Conservation (phyloP, 148 eudicot genomes). For the Spergularia marina region DNA sequence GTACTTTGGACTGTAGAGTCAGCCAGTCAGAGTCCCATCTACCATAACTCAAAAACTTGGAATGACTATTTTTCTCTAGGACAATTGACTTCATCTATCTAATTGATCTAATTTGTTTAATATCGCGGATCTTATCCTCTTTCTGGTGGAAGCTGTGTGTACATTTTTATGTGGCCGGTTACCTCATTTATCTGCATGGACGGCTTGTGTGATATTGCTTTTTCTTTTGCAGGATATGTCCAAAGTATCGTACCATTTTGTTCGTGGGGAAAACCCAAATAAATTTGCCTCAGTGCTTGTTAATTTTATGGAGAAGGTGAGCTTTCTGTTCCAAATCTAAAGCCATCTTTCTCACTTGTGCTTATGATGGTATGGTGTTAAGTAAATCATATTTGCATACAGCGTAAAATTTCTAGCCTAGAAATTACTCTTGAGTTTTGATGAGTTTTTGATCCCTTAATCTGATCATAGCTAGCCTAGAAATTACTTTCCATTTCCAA, state of each 20-base stretch:
- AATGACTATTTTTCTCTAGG: neutral
- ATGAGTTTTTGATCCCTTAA: neutral
- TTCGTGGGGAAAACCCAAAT: constrained; percentile 70
- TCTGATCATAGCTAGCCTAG: neutral
- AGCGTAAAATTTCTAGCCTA: neutral
- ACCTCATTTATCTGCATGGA: neutral
- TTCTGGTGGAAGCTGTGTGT: neutral
- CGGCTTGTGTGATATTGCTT: neutral
- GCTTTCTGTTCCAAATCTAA: constrained; percentile 21
- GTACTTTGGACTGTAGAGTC: neutral
- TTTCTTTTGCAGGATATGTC: constrained; percentile 68
- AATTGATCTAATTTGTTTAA: neutral
- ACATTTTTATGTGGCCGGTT: neutral
- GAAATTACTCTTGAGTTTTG: neutral
- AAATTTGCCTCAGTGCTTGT: constrained; percentile 76
- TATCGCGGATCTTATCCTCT: neutral
- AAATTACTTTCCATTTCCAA: too few relatives aligned
- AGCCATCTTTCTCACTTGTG: constrained; percentile 3
- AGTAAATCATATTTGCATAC: neutral
- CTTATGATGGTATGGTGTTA: neutral
- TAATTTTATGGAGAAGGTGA: constrained; percentile 87
- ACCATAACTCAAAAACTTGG: neutral
- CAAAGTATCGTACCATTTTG: constrained; percentile 82
- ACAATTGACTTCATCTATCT: neutral
- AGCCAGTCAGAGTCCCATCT: neutral